Evolutionary conservation across 2,329 filamentous ascomycete species (phyloP).

Genomic region (Ambrosiella beaveri): DNA sequence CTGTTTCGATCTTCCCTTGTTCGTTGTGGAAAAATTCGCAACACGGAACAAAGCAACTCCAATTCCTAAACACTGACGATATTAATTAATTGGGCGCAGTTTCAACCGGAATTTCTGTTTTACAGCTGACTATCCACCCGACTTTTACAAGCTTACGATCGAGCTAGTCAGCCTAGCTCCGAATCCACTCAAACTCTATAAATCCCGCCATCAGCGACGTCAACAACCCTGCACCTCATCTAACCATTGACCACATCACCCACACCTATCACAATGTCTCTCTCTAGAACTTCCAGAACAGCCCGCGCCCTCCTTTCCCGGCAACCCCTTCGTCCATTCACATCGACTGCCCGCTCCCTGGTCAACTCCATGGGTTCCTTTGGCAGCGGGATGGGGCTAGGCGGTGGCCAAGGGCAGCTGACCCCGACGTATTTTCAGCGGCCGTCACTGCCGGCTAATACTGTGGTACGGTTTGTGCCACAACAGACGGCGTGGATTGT

Average conservation of each 20-base stretch:
- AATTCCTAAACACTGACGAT: too few species aligned
- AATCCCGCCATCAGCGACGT: not conserved
- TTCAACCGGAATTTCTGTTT: not conserved
- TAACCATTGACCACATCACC: not conserved
- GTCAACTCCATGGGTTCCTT: slow-evolving; percentile 20
- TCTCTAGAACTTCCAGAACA: slow-evolving; percentile 7
- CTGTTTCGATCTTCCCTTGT: too few species aligned
- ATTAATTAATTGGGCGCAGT: too few species aligned
- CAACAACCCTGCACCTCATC: not conserved
- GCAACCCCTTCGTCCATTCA: slow-evolving; percentile 6
- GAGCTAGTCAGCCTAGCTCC: not conserved
- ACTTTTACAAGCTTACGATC: not conserved
- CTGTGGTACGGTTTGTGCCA: slow-evolving; percentile 89
- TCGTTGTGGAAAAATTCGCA: too few species aligned
- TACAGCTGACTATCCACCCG: not conserved
- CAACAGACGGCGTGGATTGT: slow-evolving; percentile 99
- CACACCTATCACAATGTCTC: slow-evolving; percentile 6
- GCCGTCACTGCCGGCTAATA: slow-evolving; percentile 69
- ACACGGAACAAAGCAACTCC: too few species aligned
- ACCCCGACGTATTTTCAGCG: slow-evolving; percentile 69
- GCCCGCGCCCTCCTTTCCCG: slow-evolving; percentile 5
- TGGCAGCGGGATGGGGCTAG: slow-evolving; percentile 10
- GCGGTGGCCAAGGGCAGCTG: slow-evolving; percentile 21
- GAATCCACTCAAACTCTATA: not conserved
- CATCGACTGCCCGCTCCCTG: slow-evolving; percentile 19